Evolutionary conservation across 306 rosid genomes (phyloP).

Genomic region (Vigna mungo): DNA sequence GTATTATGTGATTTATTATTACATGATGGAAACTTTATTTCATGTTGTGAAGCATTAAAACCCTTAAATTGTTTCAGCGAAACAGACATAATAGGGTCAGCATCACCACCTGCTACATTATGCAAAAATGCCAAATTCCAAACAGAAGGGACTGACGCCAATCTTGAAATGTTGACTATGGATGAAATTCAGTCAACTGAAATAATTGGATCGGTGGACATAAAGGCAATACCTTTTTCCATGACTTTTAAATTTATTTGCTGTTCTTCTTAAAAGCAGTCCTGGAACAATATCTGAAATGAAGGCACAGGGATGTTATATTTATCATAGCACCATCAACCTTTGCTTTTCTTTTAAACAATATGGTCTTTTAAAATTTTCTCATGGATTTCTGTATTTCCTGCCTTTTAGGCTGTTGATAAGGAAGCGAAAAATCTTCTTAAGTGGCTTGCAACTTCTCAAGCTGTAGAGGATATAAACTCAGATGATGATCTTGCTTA

Average conservation of each 20-base stretch:
- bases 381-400: conserved; percentile 34
- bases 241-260: conserved; percentile 34
- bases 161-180: conserved; percentile 46
- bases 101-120: conserved; percentile 56
- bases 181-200: conserved; percentile 58
- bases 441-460: conserved; percentile 89
- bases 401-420: conserved; percentile 62
- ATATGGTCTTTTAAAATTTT: conserved; percentile 35
- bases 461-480: conserved; percentile 74
- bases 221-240: conserved; percentile 56
- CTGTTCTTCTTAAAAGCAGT: conserved; percentile 22
- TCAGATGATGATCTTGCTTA: conserved; percentile 86
- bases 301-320: conserved; percentile 28
- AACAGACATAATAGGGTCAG: conserved; percentile 59
- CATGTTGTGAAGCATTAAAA: conserved; percentile 40
- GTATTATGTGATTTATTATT: conserved; percentile 38
- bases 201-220: conserved; percentile 43
- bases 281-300: conserved; percentile 1
- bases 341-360: conserved; percentile 22
- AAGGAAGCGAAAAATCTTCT: conserved; percentile 79
- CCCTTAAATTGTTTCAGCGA: conserved; percentile 53
- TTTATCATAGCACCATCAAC: conserved; percentile 32
- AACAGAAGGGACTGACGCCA: conserved; percentile 45
- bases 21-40: conserved; percentile 41
- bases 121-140: conserved; percentile 46